Conservation (phyloP, 23 red algal genomes). For the Porphyridium purpureum region DNA sequence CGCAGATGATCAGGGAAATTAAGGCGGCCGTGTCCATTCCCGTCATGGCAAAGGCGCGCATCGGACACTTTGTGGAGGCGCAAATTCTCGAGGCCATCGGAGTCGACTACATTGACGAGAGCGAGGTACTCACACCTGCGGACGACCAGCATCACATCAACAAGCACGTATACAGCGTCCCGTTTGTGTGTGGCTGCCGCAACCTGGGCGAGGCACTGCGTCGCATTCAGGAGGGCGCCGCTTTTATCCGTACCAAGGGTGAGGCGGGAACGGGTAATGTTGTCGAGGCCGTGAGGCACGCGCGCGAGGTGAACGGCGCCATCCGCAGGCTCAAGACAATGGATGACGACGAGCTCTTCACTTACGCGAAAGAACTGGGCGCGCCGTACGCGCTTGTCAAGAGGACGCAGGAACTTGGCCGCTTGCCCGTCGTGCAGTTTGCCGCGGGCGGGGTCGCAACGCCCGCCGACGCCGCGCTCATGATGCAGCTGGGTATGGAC, state of each 20-base stretch:
- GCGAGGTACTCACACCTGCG: slow-evolving; percentile 93
- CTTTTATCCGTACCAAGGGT: slow-evolving; percentile 98
- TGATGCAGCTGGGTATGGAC: slow-evolving; percentile 99
- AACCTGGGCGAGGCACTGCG: slow-evolving; percentile 95
- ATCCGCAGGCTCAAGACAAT: slow-evolving; percentile 50
- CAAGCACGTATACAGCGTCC: slow-evolving; percentile 89
- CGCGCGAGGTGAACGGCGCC: slow-evolving; percentile 51
- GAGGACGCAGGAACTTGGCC: slow-evolving; percentile 74
- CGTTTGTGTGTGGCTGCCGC: slow-evolving; percentile 96
- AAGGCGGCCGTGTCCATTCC: slow-evolving; percentile 89
- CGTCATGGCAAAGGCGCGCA: slow-evolving; percentile 97
- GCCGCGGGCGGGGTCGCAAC: slow-evolving; percentile 96
- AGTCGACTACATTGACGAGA: slow-evolving; percentile 95
- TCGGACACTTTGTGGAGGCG: slow-evolving; percentile 99
- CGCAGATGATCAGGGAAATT: slow-evolving; percentile 68
- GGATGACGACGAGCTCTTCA: slow-evolving; percentile 96
- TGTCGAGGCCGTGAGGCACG: slow-evolving; percentile 92
- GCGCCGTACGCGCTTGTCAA: slow-evolving; percentile 63
- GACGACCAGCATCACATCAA: slow-evolving; percentile 95
- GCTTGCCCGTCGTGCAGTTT: slow-evolving; percentile 96
- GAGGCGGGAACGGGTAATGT: slow-evolving; percentile 98
- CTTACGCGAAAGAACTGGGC: slow-evolving; percentile 91
- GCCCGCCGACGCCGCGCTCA: slow-evolving; percentile 87
- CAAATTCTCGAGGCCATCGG: slow-evolving; percentile 93
- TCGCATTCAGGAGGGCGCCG: slow-evolving; percentile 84